Conservation (phyloP, 179 eudicot genomes). For the Drosera spatulata region DNA sequence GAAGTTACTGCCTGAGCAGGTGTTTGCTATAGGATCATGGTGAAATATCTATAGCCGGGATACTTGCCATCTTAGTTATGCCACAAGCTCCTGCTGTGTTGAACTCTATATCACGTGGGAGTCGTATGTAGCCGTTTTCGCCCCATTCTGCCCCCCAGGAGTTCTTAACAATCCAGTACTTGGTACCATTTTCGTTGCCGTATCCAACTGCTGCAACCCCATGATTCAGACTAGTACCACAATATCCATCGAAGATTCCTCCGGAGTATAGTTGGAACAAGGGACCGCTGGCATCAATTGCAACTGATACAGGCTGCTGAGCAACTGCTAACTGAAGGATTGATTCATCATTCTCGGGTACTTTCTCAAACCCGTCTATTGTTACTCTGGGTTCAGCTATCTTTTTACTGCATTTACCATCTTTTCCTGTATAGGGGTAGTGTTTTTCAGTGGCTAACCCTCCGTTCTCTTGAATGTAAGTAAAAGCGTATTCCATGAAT, state of each 20-base stretch:
- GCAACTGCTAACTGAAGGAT: slow-evolving; percentile 32
- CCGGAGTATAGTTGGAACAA: slow-evolving; percentile 30
- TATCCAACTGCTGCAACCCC: slow-evolving; percentile 52
- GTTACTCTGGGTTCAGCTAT: slow-evolving; percentile 10
- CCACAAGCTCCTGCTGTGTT: slow-evolving; percentile 25
- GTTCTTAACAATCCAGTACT: slow-evolving; percentile 46
- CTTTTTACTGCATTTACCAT: slow-evolving; percentile 18
- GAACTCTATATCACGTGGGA: slow-evolving; percentile 16
- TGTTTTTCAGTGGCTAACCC: slow-evolving; percentile 31
- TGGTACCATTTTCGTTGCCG: slow-evolving; percentile 21
- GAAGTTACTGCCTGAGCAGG: too few relatives aligned
- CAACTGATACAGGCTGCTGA: slow-evolving; percentile 45
- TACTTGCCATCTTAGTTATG: too few relatives aligned
- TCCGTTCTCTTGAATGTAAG: slow-evolving; percentile 20
- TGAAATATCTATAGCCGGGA: too few relatives aligned
- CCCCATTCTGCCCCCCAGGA: slow-evolving; percentile 56
- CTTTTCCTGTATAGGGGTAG: slow-evolving; percentile 32
- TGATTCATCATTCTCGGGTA: slow-evolving; percentile 17
- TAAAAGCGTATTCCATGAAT: slow-evolving; percentile 33
- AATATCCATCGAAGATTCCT: slow-evolving; percentile 30
- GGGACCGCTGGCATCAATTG: slow-evolving; percentile 35
- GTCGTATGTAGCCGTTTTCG: slow-evolving; percentile 32
- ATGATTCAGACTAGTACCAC: slow-evolving; percentile 36
- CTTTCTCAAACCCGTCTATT: slow-evolving; percentile 21
- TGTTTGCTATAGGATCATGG: too few relatives aligned